These are phyloP conservation scores for Gonapodya sp. DNA, from an alignment of 192 early-diverging fungal species.

Conservation along the genomic window DNA sequence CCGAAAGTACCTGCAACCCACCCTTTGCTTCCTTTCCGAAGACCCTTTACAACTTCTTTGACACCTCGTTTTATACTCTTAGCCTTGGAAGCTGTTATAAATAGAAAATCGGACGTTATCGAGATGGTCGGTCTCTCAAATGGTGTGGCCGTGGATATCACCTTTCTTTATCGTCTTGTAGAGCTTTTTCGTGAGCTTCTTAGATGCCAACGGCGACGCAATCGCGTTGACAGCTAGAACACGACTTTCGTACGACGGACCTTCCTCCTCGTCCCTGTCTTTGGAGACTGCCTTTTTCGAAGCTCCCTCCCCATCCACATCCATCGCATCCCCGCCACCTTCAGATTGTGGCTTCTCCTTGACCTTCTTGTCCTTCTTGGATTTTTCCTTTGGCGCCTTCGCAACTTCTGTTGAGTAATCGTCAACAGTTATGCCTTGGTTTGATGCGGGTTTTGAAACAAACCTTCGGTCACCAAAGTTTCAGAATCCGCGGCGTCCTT, in stretches of 20 bases:
- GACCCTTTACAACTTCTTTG: constrained; percentile 94
- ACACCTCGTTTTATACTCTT: constrained; percentile 59
- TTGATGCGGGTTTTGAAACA: too few relatives aligned
- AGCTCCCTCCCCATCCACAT: constrained; percentile 31
- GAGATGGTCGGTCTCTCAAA: constrained; percentile 7
- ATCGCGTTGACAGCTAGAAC: constrained; percentile 53
- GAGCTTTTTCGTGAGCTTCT: constrained; percentile 77
- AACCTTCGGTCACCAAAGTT: too few relatives aligned
- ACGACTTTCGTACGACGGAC: constrained; percentile 38
- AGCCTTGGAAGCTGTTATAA: constrained; percentile 37
- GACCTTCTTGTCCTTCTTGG: constrained; percentile 28
- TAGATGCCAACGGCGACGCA: constrained; percentile 70
- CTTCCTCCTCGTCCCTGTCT: not conserved
- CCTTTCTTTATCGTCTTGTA: constrained; percentile 85
- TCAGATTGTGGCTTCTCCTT: constrained; percentile 16
- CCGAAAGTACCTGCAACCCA: constrained; percentile 13
- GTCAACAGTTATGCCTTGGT: too few relatives aligned
- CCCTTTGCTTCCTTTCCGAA: constrained; percentile 92
- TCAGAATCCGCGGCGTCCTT: not conserved
- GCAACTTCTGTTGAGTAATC: not conserved
- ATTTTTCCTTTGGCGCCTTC: constrained; percentile 41
- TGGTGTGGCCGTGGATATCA: constrained; percentile 23
- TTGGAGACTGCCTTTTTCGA: constrained; percentile 21
- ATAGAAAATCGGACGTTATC: constrained; percentile 16
- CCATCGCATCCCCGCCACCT: constrained; percentile 22